phyloP scores from a whole-genome alignment of 805 yeast species.

The Metschnikowia peoriensis region DNA sequence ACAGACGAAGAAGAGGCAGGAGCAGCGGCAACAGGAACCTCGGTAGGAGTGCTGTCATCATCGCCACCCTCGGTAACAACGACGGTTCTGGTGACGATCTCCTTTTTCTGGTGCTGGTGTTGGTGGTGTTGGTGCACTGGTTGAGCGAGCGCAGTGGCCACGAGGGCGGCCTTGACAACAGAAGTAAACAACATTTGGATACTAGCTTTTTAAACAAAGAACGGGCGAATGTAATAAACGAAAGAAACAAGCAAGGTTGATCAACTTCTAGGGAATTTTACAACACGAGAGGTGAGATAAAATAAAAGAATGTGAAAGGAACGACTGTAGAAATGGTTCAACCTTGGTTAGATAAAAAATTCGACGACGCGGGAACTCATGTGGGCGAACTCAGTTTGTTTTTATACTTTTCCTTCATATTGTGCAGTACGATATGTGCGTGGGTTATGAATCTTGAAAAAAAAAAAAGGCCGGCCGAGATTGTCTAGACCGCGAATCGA shows the following conservation, averaged over 20 bases:
- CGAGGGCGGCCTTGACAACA: slow-evolving; percentile 48
- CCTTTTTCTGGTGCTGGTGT: slow-evolving; percentile 54
- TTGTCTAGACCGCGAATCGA: slow-evolving; percentile 9
- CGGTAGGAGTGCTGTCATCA: slow-evolving; percentile 20
- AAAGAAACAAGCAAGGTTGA: slow-evolving; percentile 19
- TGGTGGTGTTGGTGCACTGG: slow-evolving; percentile 65
- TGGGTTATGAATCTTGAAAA: slow-evolving; percentile 5
- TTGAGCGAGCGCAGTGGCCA: slow-evolving; percentile 53
- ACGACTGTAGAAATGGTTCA: slow-evolving; percentile 35
- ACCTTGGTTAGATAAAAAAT: slow-evolving; percentile 15
- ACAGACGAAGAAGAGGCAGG: background rate
- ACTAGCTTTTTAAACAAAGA: background rate
- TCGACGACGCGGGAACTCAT: background rate
- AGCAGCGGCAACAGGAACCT: slow-evolving; percentile 8
- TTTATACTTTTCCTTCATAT: slow-evolving; percentile 1
- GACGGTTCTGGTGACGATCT: slow-evolving; percentile 49
- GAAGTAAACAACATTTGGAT: slow-evolving; percentile 47
- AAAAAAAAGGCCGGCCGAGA: background rate
- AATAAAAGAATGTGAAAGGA: slow-evolving; percentile 26
- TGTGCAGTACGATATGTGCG: slow-evolving; percentile 2
- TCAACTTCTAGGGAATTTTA: slow-evolving; percentile 22
- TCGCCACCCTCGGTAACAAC: slow-evolving; percentile 46
- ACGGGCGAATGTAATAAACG: slow-evolving; percentile 6
- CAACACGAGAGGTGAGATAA: background rate
- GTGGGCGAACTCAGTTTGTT: slow-evolving; percentile 2